phyloP scores from a whole-genome alignment of 805 yeast genomes.

The Suhomyces emberorum region DNA sequence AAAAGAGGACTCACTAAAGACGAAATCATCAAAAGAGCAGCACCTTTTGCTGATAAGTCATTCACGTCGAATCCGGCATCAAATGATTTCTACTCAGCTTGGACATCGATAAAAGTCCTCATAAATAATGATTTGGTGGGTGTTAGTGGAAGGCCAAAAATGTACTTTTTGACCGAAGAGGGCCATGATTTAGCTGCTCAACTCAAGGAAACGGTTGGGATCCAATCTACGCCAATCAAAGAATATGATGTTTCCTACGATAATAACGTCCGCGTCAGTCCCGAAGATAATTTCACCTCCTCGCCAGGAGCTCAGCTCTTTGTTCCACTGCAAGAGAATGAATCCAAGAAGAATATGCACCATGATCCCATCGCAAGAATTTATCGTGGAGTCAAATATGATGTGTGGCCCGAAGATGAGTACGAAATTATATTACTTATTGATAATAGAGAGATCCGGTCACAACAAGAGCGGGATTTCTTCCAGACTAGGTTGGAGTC shows the following conservation, averaged over 20 bases:
- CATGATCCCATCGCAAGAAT: constrained; percentile 25
- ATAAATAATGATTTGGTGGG: constrained; percentile 57
- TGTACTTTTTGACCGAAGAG: constrained; percentile 63
- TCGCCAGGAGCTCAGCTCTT: neutral
- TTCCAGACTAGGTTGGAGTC: constrained; percentile 54
- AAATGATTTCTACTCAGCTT: constrained; percentile 66
- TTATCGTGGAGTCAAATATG: constrained; percentile 30
- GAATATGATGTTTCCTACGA: constrained; percentile 30
- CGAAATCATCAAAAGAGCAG: constrained; percentile 53
- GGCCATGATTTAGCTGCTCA: constrained; percentile 63
- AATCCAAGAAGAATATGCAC: neutral
- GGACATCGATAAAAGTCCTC: constrained; percentile 67
- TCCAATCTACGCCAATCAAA: constrained; percentile 16
- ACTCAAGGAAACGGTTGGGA: constrained; percentile 47
- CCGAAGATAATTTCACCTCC: constrained; percentile 13
- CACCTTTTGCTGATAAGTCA: constrained; percentile 54
- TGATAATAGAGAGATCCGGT: constrained; percentile 81
- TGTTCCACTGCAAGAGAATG: neutral
- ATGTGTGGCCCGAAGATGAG: constrained; percentile 59
- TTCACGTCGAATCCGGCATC: constrained; percentile 60
- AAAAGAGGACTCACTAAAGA: constrained; percentile 61
- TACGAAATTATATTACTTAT: constrained; percentile 61
- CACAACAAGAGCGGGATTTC: constrained; percentile 64
- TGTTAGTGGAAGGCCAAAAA: constrained; percentile 53
- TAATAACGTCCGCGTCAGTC: constrained; percentile 29